Percentiles rank a stretch among this genome's conserved stretches.
These are phyloP conservation scores for Yarrowia divulgata DNA, from an alignment of 805 yeast species.

Conservation along the genomic window DNA sequence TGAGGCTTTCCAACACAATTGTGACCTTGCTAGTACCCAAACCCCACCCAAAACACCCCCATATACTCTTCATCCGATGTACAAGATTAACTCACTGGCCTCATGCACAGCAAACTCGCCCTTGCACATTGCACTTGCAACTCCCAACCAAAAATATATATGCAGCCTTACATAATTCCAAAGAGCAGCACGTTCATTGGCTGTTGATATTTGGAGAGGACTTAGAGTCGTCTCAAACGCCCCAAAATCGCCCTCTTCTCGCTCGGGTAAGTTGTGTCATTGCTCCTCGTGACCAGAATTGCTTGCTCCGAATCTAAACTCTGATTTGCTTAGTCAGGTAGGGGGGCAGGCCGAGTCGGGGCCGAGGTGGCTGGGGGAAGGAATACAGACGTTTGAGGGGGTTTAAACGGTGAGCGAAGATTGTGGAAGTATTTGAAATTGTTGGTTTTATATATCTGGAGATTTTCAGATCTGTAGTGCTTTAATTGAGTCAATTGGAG, in stretches of 20 bases:
- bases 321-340: not conserved
- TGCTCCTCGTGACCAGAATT: not conserved
- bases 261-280: not conserved
- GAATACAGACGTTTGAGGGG: not conserved
- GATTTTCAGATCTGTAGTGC: no score
- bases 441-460: no score
- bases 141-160: constrained; percentile 23
- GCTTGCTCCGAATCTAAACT: constrained; percentile 4
- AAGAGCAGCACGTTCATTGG: constrained; percentile 9
- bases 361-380: not conserved
- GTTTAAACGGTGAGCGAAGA: no score
- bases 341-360: not conserved
- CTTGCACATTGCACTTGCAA: not conserved
- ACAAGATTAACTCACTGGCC: not conserved
- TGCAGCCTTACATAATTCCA: constrained; percentile 14
- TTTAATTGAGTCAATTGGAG: no score
- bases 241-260: no score
- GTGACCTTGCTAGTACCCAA: no score
- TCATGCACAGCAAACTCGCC: not conserved
- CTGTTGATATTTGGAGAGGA: not conserved
- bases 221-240: no score
- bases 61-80: not conserved
- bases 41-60: not conserved
- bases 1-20: no score
- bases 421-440: no score